Evolutionary conservation across 164 flowering plant genomes (phyloP), one percentile per base, ranked within the genome.

Genomic region (Echeveria elegans): DNA sequence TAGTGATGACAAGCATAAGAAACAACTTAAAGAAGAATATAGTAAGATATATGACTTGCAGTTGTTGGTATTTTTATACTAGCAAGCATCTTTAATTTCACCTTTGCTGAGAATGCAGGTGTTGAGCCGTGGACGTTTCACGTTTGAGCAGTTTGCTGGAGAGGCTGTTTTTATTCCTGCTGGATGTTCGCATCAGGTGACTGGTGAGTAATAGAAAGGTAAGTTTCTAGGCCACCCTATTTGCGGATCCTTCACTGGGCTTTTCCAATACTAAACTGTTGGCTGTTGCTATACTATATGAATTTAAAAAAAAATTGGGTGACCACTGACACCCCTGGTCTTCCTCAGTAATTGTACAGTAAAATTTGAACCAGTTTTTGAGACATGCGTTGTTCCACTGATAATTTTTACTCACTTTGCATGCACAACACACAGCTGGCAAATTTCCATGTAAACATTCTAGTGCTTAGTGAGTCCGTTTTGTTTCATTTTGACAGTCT

Each of bases 181-280:
- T 21, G 88, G 88, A 28, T 84, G 88, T 73, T 86, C 88, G 28
- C 81, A 82, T 73, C 88, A 84, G 81, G 84, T n/a, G n/a, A n/a
- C n/a, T n/a, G n/a, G n/a, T 82, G 50, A 77, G 88, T 72, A 84
- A 84, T 61, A 80, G 76, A 80, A 79, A 71, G 21, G 73, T 72
- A 66, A 72, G 43, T 26, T 28, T 12, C 28, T 23, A 29, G 18
- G 9, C 61, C 61, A 56, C 61, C 31, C 28, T 56, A 26, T 53
- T 0, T 53, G 59, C 61, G 12, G 5, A 28, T 1, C 8, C 11
- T 28, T 56, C 16, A 56, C n/a, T 1, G 61, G 5, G 4, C 32
- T 56, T 56, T 16, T 28, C 31, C 31, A 9, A 8, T 10, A 23
- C 12, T 26, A 14, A 4, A 56, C 47, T 43, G 19, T 43, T 18